These are phyloP conservation scores for Cenococcum geophilum DNA, from an alignment of 495 filamentous ascomycete genomes.

Conservation along the genomic window DNA sequence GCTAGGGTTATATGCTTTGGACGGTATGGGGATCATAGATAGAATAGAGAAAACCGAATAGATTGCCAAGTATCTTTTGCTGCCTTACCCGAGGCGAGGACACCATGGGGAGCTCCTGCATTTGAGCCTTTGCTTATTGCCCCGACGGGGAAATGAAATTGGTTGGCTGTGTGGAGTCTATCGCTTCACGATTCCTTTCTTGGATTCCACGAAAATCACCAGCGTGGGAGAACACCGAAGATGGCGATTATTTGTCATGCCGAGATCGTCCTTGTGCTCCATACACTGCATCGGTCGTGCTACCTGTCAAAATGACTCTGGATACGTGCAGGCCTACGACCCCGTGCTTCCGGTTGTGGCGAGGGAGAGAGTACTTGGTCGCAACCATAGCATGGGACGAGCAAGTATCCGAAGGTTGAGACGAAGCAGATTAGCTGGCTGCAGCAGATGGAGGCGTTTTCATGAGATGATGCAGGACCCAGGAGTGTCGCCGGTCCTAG, in stretches of 20 bases:
- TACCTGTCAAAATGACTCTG: constrained; percentile 1
- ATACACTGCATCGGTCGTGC: background rate
- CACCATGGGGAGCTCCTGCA: background rate
- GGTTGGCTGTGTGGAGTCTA: background rate
- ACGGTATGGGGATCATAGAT: background rate
- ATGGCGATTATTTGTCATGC: background rate
- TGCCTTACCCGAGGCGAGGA: too few relatives aligned
- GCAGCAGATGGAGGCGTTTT: background rate
- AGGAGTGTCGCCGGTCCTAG: constrained; percentile 1
- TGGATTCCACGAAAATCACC: background rate
- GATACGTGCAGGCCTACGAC: background rate
- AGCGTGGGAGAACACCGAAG: background rate
- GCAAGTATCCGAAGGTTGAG: background rate
- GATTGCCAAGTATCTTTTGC: background rate
- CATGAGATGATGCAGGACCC: constrained; percentile 1
- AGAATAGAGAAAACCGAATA: background rate
- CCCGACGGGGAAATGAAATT: background rate
- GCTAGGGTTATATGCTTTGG: background rate
- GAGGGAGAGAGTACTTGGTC: background rate
- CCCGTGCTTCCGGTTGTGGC: background rate
- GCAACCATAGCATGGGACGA: background rate
- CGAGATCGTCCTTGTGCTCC: background rate
- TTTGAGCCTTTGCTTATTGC: background rate
- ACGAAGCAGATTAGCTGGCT: background rate
- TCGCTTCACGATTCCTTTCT: background rate